Percentiles rank a stretch among this genome's conserved stretches.
These are phyloP conservation scores for Diplodia mutila DNA, from an alignment of 2,329 filamentous ascomycete genomes.

Conservation along the genomic window DNA sequence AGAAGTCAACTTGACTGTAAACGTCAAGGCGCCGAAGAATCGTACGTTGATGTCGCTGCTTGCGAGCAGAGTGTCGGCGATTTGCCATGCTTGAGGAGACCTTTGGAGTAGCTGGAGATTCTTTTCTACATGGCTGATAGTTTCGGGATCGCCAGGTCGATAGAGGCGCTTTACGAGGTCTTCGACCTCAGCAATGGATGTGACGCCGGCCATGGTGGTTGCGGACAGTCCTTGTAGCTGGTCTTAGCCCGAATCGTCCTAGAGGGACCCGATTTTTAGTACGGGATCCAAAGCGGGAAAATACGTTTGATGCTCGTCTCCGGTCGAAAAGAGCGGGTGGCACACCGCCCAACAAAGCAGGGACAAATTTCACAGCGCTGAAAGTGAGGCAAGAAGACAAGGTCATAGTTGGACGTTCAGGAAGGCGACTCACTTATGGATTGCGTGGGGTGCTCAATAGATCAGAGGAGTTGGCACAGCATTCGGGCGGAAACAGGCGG, in stretches of 20 bases:
- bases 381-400: background rate
- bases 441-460: no score
- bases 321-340: background rate
- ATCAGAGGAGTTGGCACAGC: background rate
- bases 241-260: background rate
- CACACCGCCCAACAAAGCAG: background rate
- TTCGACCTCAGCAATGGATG: conserved; percentile 39
- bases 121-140: conserved; percentile 65
- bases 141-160: conserved; percentile 50
- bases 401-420: background rate
- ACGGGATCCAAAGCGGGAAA: background rate
- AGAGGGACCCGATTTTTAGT: background rate
- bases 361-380: background rate
- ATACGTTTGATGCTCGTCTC: background rate
- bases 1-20: conserved; percentile 86
- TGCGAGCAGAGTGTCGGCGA: conserved; percentile 75
- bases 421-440: background rate
- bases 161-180: conserved; percentile 58
- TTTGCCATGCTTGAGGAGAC: conserved; percentile 79
- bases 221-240: no score
- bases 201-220: conserved; percentile 9
- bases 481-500: background rate
- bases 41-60: conserved; percentile 74
- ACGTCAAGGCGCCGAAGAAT: conserved; percentile 91
- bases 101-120: conserved; percentile 78